Evolutionary conservation across 495 filamentous ascomycete species (phyloP).

Genomic region (Bombardia bombarda): DNA sequence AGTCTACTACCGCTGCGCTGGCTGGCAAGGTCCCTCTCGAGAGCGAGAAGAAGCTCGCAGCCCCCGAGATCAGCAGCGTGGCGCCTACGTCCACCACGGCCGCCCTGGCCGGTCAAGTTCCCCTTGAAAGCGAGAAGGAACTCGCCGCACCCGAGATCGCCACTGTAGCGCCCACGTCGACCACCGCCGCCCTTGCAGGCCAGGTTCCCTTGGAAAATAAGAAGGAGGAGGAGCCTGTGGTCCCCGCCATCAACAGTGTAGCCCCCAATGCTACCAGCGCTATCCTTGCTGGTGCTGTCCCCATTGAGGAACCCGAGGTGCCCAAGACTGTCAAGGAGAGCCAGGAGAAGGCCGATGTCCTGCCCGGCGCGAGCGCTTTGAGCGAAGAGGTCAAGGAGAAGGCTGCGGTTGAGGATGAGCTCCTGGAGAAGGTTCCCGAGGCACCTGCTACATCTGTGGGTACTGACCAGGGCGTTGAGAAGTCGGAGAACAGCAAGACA

Average conservation of each 20-base stretch:
- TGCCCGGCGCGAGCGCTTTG: constrained; percentile 53
- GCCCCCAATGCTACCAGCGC: too few species aligned
- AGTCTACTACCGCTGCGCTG: constrained; percentile 64
- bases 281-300: too few species aligned
- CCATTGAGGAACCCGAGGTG: too few species aligned
- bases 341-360: constrained; percentile 50
- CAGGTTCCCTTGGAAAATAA: constrained; percentile 45
- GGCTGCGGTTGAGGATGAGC: constrained; percentile 52
- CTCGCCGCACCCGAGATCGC: constrained; percentile 51
- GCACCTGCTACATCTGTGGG: constrained; percentile 51
- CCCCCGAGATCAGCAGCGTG: constrained; percentile 66
- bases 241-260: too few species aligned
- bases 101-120: constrained; percentile 60
- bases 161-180: constrained; percentile 59
- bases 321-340: constrained; percentile 62
- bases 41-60: too few species aligned
- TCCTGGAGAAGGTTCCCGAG: constrained; percentile 49
- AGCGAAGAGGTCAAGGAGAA: constrained; percentile 52
- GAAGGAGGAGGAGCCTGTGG: constrained; percentile 44
- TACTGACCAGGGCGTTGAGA: constrained; percentile 34
- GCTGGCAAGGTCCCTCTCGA: constrained; percentile 58
- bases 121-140: too few species aligned
- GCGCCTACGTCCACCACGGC: constrained; percentile 67
- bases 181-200: constrained; percentile 68
- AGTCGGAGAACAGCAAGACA: constrained; percentile 36